Base-by-base conservation (phyloP, 148 eudicot species). In the Linanthus parryae region DNA sequence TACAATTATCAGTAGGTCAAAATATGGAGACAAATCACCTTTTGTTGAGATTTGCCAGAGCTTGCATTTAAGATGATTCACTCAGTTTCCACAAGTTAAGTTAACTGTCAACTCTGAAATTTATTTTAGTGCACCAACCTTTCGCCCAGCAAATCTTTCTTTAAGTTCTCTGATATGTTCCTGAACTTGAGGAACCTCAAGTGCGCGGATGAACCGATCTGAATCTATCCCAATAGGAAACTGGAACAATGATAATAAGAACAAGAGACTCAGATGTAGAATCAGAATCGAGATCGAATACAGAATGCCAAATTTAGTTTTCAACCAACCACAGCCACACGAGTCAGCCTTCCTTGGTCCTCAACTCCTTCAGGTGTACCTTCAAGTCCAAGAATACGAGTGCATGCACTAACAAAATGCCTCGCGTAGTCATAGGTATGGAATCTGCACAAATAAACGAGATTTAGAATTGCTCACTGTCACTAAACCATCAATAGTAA, bases 291-390 rank as follows among this genome's bases (percentile, higher is more conserved):
- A 52, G 23, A 38, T 25, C 42, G 22, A 27, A 24, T 36, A 7
- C 19, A 46, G 25, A 65, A 48, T 43, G 18, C 26, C 22, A 57
- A 58, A 36, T 11, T 23, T n/a, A 23, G 8, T 13, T 35, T 24
- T 48, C 28, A 58, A 70, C 81, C 40, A 79, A 91, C 98, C 42
- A 94, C 98, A 71, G 98, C 94, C 36, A 91, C 98, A 60, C 98
- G 95, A 29, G 98, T 91, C 62, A 91, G 68, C 71, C 83, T 79
- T 44, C 95, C 97, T 62, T 91, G 86, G 65, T 85, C 94, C 68
- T 91, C 97, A 16, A 91, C 97, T 57, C 98, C 98, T 75, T 91
- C 98, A 23, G 98, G 98, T 56, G 95, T 91, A 55, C 98, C 98
- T 73, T 91, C 98, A 57, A 91, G 83, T 44, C 86, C 98, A 69